Conservation (phyloP, 768 basidiomycete genomes). For the Tephrocybe sp. region DNA sequence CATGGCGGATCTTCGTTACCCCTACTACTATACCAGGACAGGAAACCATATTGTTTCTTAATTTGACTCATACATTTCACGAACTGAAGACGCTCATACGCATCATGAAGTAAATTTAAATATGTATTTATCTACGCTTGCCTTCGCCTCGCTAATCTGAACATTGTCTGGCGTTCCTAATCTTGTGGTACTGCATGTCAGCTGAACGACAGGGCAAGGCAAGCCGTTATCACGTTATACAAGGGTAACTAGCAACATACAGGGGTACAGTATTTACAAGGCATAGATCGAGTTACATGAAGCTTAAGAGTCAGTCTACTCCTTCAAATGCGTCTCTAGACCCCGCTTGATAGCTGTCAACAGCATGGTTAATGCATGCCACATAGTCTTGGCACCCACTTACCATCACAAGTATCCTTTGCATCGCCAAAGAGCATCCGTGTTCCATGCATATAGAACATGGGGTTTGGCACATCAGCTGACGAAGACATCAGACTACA, state of each 20-base stretch:
- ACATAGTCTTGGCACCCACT: no score
- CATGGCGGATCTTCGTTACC: neutral
- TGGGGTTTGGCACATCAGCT: slow-evolving; percentile 92
- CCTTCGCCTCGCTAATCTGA: no score
- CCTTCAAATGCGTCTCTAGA: slow-evolving; percentile 16
- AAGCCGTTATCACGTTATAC: no score
- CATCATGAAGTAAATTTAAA: neutral
- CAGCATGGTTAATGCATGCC: neutral
- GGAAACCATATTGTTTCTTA: neutral
- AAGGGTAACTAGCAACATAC: neutral
- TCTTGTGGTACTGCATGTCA: no score
- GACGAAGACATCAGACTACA: slow-evolving; percentile 4
- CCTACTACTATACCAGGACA: slow-evolving; percentile 7
- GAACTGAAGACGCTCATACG: neutral
- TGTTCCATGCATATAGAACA: slow-evolving; percentile 91
- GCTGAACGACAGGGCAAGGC: no score
- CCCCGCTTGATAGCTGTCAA: slow-evolving; percentile 17
- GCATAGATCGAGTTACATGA: neutral
- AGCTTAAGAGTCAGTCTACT: neutral
- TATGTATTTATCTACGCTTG: slow-evolving; percentile 1
- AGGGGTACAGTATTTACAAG: slow-evolving; percentile 1
- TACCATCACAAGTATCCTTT: slow-evolving; percentile 87
- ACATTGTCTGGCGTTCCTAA: no score
- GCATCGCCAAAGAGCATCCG: slow-evolving; percentile 94
- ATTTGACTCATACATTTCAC: neutral